Conservation (phyloP, 148 eudicot species). For the Suaeda aralocaspica region DNA sequence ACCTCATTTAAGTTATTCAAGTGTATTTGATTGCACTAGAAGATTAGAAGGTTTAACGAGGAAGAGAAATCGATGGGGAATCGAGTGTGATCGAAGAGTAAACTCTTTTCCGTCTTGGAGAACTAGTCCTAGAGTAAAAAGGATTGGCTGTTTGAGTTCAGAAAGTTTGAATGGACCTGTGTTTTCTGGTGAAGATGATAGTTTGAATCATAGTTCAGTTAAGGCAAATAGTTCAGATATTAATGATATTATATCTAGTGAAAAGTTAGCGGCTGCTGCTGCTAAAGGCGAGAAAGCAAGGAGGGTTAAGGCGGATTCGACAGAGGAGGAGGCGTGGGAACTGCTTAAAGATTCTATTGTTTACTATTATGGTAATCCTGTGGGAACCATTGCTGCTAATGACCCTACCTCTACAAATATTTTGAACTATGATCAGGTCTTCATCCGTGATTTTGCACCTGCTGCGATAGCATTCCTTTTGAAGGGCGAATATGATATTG, state of each 20-base stretch:
- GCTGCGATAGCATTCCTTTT: constrained; percentile 63
- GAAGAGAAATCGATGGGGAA: constrained; percentile 10
- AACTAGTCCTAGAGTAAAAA: constrained; percentile 8
- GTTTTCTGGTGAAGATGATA: constrained; percentile 12
- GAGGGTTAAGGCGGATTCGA: constrained; percentile 33
- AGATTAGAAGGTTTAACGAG: constrained; percentile 15
- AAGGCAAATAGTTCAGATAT: constrained; percentile 29
- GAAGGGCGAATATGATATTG: constrained; percentile 66
- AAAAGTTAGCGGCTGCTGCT: constrained; percentile 20
- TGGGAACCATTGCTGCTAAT: constrained; percentile 91
- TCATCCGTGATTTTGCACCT: constrained; percentile 63
- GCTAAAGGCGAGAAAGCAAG: constrained; percentile 24
- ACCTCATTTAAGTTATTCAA: constrained; percentile 5
- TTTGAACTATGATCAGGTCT: constrained; percentile 64
- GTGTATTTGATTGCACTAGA: constrained; percentile 1
- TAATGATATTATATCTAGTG: constrained; percentile 14
- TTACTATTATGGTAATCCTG: constrained; percentile 63
- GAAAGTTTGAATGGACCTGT: constrained; percentile 25
- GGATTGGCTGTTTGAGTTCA: constrained; percentile 19
- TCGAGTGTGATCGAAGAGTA: constrained; percentile 7
- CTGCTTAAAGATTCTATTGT: constrained; percentile 61
- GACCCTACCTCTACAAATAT: constrained; percentile 53
- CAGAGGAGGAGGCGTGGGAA: constrained; percentile 86
- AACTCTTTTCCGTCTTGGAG: constrained; percentile 13
- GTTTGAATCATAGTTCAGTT: constrained; percentile 14